A percentile compares a stretch with the other conserved stretches of the same genome.
These are phyloP conservation scores for Apiospora phragmitis DNA, from an alignment of 2,329 filamentous ascomycete genomes.

Conservation along the genomic window DNA sequence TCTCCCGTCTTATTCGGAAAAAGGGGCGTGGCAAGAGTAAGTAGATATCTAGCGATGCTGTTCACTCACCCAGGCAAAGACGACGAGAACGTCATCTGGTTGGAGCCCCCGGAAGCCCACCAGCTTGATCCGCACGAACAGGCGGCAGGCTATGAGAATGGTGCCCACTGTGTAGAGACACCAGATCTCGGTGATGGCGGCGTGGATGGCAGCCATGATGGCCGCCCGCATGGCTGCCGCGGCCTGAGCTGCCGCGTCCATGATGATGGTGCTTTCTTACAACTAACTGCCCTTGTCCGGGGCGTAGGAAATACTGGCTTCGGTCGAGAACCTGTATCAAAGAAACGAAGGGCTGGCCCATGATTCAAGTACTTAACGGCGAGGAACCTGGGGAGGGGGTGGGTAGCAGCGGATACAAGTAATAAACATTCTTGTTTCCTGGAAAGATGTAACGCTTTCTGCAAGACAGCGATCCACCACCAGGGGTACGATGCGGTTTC, in stretches of 20 bases:
- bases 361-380: neutral
- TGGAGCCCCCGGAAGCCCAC: slow-evolving; percentile 33
- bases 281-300: neutral
- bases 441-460: neutral
- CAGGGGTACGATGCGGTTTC: neutral
- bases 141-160: slow-evolving; percentile 30
- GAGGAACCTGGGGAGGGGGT: neutral
- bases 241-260: neutral
- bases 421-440: neutral
- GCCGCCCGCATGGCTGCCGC: neutral
- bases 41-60: too few relatives aligned
- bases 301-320: neutral
- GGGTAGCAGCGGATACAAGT: neutral
- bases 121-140: slow-evolving; percentile 34
- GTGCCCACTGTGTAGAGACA: slow-evolving; percentile 35
- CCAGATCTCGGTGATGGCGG: slow-evolving; percentile 35
- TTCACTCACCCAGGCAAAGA: slow-evolving; percentile 28
- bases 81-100: slow-evolving; percentile 35
- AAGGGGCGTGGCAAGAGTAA: too few relatives aligned
- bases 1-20: neutral
- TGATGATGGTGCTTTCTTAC: neutral
- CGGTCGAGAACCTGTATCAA: neutral
- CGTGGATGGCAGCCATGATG: neutral
- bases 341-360: neutral
- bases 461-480: neutral